These are phyloP conservation scores for Piromyces finnis DNA, from an alignment of 192 early-diverging fungal species.

Conservation along the genomic window DNA sequence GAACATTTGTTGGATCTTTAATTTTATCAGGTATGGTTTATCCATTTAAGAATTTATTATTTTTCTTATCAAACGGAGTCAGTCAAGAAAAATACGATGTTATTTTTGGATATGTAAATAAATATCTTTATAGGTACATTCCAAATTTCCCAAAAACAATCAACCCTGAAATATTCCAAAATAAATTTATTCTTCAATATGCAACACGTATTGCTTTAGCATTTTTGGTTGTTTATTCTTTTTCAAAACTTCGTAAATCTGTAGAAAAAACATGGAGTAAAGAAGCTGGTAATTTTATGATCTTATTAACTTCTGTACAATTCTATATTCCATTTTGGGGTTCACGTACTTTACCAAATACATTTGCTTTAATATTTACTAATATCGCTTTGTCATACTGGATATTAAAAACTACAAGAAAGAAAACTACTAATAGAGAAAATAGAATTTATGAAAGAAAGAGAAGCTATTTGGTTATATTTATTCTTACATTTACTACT, in stretches of 20 bases:
- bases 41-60: slow-evolving; percentile 17
- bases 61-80: neutral
- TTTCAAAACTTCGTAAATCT: slow-evolving; percentile 28
- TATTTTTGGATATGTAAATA: neutral
- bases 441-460: neutral
- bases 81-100: neutral
- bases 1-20: slow-evolving; percentile 77
- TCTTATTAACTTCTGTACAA: slow-evolving; percentile 38
- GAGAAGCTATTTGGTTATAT: slow-evolving; percentile 3
- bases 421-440: neutral
- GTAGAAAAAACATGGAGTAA: slow-evolving; percentile 36
- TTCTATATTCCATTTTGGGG: slow-evolving; percentile 87
- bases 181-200: neutral
- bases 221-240: slow-evolving; percentile 19
- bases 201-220: slow-evolving; percentile 25
- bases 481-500: neutral
- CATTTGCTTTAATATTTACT: slow-evolving; percentile 55
- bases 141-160: neutral
- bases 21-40: slow-evolving; percentile 23
- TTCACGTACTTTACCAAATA: slow-evolving; percentile 72
- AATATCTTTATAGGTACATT: neutral
- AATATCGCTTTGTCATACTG: slow-evolving; percentile 25
- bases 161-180: neutral
- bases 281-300: slow-evolving; percentile 22
- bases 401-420: neutral